Conservation (phyloP, 345 rosid genomes). For the Nephelium lappaceum region DNA sequence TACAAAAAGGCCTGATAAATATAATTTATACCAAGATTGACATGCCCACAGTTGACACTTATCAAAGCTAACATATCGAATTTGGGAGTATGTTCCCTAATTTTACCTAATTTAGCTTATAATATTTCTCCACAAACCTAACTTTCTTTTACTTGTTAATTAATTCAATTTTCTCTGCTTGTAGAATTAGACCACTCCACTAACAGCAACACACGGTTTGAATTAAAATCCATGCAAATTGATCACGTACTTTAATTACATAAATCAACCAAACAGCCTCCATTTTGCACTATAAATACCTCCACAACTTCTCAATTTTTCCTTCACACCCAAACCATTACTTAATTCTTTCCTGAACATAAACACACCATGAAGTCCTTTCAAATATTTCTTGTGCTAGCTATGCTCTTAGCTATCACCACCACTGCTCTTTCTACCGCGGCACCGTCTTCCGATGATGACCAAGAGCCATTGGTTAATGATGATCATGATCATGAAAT, state of each 20-base stretch:
- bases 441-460: not conserved
- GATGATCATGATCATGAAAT: not conserved
- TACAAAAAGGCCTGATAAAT: no score
- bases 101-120: constrained; percentile 13
- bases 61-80: not conserved
- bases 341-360: not conserved
- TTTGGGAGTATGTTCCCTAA: not conserved
- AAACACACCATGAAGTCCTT: constrained; percentile 16
- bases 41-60: not conserved
- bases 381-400: constrained; percentile 4
- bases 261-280: no score
- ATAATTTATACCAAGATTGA: no score
- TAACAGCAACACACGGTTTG: not conserved
- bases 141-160: constrained; percentile 21
- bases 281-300: constrained; percentile 22
- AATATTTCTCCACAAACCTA: constrained; percentile 14
- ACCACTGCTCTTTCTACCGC: constrained; percentile 11
- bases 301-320: not conserved
- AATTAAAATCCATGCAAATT: not conserved
- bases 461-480: not conserved
- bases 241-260: not conserved
- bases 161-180: constrained; percentile 6
- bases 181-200: constrained; percentile 33
- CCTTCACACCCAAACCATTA: not conserved
- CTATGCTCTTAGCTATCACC: constrained; percentile 15